Evolutionary conservation across 2,329 filamentous ascomycete genomes (phyloP).

Genomic region (Penicillium sp.): DNA sequence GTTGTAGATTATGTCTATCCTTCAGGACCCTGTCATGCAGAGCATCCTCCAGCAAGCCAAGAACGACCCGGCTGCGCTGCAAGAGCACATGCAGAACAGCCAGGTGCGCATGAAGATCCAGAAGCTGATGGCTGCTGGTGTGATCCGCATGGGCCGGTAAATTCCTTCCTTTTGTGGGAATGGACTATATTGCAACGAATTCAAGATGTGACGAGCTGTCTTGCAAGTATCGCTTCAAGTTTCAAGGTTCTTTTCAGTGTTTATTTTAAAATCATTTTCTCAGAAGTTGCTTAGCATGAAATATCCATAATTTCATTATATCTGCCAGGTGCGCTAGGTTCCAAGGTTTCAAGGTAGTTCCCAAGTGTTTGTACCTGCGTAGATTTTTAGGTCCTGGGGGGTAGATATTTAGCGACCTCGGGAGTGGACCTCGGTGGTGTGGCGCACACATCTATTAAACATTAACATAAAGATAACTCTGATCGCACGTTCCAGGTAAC

Average conservation of each 20-base stretch:
- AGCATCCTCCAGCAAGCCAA: constrained; percentile 96
- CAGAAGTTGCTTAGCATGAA: constrained; percentile 9
- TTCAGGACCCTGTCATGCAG: constrained; percentile 97
- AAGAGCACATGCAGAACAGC: constrained; percentile 96
- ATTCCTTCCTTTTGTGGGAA: background rate
- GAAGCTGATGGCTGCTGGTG: constrained; percentile 89
- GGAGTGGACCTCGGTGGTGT: no score
- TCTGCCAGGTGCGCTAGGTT: no score
- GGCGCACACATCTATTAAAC: no score
- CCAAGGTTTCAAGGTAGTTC: background rate
- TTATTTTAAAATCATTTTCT: constrained; percentile 7
- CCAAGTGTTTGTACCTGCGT: no score
- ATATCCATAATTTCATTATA: background rate
- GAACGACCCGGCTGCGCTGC: constrained; percentile 83
- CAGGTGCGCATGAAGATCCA: constrained; percentile 84
- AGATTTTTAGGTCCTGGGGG: no score
- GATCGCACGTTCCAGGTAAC: no score
- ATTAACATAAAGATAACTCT: no score
- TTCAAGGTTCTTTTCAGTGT: background rate
- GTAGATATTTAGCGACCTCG: no score
- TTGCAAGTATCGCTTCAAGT: constrained; percentile 14
- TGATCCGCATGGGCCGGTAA: constrained; percentile 73
- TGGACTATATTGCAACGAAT: constrained; percentile 16
- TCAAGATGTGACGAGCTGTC: constrained; percentile 24
- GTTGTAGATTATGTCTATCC: constrained; percentile 74